Percentiles rank a stretch among this genome's conserved stretches.
Conservation (phyloP, 2,329 filamentous ascomycete genomes). For the Aureobasidium lini region DNA sequence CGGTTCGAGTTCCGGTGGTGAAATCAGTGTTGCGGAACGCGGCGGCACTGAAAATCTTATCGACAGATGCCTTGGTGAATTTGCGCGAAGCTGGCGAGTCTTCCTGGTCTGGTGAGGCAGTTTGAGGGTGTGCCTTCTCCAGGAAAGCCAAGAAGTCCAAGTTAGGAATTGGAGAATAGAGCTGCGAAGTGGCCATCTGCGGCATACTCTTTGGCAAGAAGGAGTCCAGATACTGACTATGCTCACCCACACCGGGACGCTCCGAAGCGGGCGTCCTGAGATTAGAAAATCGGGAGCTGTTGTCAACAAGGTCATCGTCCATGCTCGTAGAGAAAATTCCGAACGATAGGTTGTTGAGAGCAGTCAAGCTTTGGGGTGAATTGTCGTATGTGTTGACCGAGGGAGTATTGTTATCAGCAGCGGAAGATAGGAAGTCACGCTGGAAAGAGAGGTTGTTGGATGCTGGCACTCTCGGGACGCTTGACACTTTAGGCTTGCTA, state of each 20-base stretch:
- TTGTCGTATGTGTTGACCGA: not conserved
- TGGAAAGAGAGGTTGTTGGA: not conserved
- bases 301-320: not conserved
- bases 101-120: not conserved
- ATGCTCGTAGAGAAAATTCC: not conserved
- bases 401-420: not conserved
- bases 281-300: not conserved
- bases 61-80: constrained; percentile 24
- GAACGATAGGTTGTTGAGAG: constrained; percentile 1
- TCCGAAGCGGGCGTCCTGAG: not conserved
- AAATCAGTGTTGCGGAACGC: not conserved
- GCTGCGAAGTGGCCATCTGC: not conserved
- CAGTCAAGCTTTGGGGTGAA: not conserved
- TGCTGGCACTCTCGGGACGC: not conserved
- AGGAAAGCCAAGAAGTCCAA: not conserved
- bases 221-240: not conserved
- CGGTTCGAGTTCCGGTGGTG: constrained; percentile 17
- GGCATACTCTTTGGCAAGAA: not conserved
- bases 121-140: not conserved
- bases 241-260: not conserved
- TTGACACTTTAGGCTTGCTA: not conserved
- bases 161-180: not conserved
- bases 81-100: constrained; percentile 5
- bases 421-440: not conserved
- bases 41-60: constrained; percentile 16